These are phyloP conservation scores for Neodidymelliopsis sp. DNA, from an alignment of 2,329 filamentous ascomycete genomes.

Conservation along the genomic window DNA sequence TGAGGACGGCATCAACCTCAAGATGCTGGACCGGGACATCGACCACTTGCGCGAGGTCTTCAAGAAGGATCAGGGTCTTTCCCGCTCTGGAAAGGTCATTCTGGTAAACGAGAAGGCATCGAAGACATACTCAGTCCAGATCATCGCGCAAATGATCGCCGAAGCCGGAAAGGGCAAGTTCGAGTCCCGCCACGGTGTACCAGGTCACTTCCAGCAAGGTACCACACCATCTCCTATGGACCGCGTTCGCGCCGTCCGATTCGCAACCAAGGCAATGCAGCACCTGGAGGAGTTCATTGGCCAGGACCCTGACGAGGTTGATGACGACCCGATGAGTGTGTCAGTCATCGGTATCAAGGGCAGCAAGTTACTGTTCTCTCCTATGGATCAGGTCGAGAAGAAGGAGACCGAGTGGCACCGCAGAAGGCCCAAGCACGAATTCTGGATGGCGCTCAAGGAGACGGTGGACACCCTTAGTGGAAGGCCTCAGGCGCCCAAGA, in stretches of 20 bases:
- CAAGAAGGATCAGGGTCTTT: constrained; percentile 82
- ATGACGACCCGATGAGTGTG: constrained; percentile 74
- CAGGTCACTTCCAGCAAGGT: constrained; percentile 54
- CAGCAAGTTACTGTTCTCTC: constrained; percentile 84
- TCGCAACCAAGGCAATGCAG: constrained; percentile 93
- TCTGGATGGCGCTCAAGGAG: constrained; percentile 82
- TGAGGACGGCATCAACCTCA: constrained; percentile 92
- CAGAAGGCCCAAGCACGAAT: constrained; percentile 80
- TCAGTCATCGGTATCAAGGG: constrained; percentile 92
- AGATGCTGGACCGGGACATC: constrained; percentile 92
- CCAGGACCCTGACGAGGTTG: constrained; percentile 71
- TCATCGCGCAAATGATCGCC: constrained; percentile 94
- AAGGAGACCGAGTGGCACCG: constrained; percentile 92
- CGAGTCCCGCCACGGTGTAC: constrained; percentile 80
- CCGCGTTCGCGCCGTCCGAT: constrained; percentile 85
- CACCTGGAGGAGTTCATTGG: constrained; percentile 81
- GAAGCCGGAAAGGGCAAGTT: constrained; percentile 92
- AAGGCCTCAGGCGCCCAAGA: constrained; percentile 27
- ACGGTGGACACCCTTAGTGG: constrained; percentile 87
- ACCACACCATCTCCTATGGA: constrained; percentile 86
- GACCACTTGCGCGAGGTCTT: constrained; percentile 88
- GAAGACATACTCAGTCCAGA: constrained; percentile 85
- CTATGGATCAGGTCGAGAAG: constrained; percentile 81
- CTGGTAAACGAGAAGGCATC: constrained; percentile 97
- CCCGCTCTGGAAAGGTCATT: constrained; percentile 89